Percentiles rank a stretch among this genome's conserved stretches.
Evolutionary conservation across 805 yeast genomes (phyloP).

Genomic region (Yamadazyma endophytica): DNA sequence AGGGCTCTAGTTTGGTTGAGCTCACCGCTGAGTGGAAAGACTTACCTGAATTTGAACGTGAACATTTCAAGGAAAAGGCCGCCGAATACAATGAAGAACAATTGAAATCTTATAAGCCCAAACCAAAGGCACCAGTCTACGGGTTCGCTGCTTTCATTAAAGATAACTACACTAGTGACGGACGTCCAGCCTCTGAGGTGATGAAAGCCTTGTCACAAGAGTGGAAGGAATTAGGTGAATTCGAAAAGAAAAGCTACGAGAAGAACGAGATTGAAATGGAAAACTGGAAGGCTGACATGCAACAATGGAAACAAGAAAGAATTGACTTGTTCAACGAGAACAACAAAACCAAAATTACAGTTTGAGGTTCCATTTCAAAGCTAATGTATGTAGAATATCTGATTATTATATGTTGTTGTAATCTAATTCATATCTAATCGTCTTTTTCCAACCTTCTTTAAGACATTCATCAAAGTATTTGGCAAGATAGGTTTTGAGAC

Average conservation of each 20-base stretch:
- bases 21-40: constrained; percentile 18
- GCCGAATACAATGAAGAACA: constrained; percentile 23
- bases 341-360: constrained; percentile 5
- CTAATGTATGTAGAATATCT: not conserved
- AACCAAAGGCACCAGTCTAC: constrained; percentile 29
- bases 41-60: constrained; percentile 26
- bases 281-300: constrained; percentile 16
- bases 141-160: constrained; percentile 28
- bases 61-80: constrained; percentile 19
- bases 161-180: constrained; percentile 21
- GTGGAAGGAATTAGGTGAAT: constrained; percentile 27
- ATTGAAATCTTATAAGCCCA: constrained; percentile 20
- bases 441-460: constrained; percentile 16
- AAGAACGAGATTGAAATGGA: constrained; percentile 15
- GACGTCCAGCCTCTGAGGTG: constrained; percentile 16
- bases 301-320: constrained; percentile 30
- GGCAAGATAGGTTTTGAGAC: constrained; percentile 53
- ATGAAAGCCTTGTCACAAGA: constrained; percentile 21
- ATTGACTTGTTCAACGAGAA: constrained; percentile 8
- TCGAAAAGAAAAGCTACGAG: constrained; percentile 23
- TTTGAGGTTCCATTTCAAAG: constrained; percentile 1
- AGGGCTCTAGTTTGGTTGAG: constrained; percentile 4
- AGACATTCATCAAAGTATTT: constrained; percentile 34
- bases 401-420: not conserved
- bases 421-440: constrained; percentile 1